Evolutionary conservation across 306 rosid species (phyloP).

Genomic region (Citrullus amarus): DNA sequence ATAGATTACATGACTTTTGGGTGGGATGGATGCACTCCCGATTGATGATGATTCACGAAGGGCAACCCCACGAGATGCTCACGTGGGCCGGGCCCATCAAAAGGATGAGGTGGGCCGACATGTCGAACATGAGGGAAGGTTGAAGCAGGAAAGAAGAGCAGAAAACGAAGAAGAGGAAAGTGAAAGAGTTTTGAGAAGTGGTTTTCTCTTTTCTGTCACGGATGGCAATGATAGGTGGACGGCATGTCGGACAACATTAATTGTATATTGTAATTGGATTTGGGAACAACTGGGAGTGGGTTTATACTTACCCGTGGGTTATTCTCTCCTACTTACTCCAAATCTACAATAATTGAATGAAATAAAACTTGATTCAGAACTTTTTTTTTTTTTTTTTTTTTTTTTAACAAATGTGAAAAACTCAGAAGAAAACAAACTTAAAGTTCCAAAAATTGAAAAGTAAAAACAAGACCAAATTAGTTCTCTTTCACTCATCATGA

Average conservation of each 20-base stretch:
- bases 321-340: not conserved
- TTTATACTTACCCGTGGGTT: not conserved
- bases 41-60: not conserved
- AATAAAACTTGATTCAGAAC: too few relatives aligned
- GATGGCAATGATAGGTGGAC: constrained; percentile 5
- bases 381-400: too few relatives aligned
- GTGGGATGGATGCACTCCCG: not conserved
- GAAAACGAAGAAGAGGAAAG: not conserved
- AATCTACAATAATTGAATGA: not conserved
- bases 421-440: too few relatives aligned
- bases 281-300: not conserved
- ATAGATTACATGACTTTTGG: not conserved
- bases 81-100: constrained; percentile 1
- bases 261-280: not conserved
- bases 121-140: not conserved
- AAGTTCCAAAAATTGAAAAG: too few relatives aligned
- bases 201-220: not conserved
- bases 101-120: not conserved
- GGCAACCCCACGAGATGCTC: constrained; percentile 5
- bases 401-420: too few relatives aligned
- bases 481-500: too few relatives aligned
- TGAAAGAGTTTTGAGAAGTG: not conserved
- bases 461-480: too few relatives aligned
- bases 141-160: not conserved
- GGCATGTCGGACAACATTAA: not conserved